Percentiles rank a stretch among this genome's conserved stretches.
Evolutionary conservation across 23 red algal genomes (phyloP).

Genomic region (Gracilaria caudata): DNA sequence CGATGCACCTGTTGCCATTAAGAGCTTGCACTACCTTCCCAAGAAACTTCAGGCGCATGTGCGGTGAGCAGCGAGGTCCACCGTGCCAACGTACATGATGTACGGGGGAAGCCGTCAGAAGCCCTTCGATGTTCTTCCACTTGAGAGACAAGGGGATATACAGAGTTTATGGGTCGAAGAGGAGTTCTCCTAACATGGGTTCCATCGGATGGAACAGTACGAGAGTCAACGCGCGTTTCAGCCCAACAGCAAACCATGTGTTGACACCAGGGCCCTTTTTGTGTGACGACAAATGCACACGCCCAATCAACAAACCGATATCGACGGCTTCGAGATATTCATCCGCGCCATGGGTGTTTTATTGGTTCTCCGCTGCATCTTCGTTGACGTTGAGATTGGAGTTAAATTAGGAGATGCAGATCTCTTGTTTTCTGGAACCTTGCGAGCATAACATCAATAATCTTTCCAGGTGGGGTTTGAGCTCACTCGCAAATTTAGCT

Average conservation of each 20-base stretch:
- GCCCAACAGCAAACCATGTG: background rate
- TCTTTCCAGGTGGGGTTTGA: too few relatives aligned
- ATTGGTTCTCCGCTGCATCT: too few relatives aligned
- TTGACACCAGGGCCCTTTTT: background rate
- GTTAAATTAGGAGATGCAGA: too few relatives aligned
- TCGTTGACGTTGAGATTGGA: too few relatives aligned
- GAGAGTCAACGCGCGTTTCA: background rate
- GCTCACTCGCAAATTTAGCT: background rate
- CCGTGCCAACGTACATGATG: background rate
- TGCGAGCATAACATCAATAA: too few relatives aligned
- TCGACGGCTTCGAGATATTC: background rate
- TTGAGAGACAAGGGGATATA: background rate
- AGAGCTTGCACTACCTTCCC: background rate
- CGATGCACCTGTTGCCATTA: conserved; percentile 10
- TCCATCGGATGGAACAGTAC: background rate
- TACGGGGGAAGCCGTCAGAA: too few relatives aligned
- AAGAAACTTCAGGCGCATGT: conserved; percentile 37
- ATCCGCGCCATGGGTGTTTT: background rate
- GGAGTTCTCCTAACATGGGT: background rate
- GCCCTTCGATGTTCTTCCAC: background rate
- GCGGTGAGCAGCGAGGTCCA: background rate
- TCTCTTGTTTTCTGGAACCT: too few relatives aligned
- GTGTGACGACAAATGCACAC: background rate
- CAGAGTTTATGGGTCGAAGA: too few relatives aligned
- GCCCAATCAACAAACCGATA: background rate